Percentiles rank a stretch among this genome's conserved stretches.
Evolutionary conservation across 176 grass and related monocot species (phyloP).

Genomic region (Triticum turgidum): DNA sequence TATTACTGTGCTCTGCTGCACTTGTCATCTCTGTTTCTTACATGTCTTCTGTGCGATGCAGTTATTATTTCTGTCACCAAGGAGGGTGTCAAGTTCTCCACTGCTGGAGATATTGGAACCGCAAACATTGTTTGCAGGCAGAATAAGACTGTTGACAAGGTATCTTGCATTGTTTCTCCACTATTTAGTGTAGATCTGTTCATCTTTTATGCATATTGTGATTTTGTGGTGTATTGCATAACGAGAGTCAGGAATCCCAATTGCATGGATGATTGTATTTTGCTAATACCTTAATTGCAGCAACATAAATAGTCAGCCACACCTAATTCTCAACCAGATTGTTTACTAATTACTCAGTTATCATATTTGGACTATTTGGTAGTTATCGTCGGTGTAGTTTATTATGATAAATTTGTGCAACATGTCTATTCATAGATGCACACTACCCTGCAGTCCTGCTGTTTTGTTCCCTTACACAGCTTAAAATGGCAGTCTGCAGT

Average conservation of each 20-base stretch:
- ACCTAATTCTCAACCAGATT: neutral
- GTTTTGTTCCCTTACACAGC: no score
- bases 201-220: no score
- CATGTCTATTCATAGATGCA: no score
- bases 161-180: neutral
- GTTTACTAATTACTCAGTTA: neutral
- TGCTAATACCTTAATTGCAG: neutral
- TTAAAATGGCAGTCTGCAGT: no score
- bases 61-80: slow-evolving; percentile 95
- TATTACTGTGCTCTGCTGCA: neutral
- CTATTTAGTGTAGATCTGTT: neutral
- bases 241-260: neutral
- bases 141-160: slow-evolving; percentile 94
- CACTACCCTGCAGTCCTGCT: no score
- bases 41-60: neutral
- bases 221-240: neutral
- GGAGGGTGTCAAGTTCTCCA: slow-evolving; percentile 96
- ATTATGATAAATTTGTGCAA: no score
- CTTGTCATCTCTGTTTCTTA: neutral
- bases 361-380: no score
- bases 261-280: neutral
- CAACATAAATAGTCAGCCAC: neutral
- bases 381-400: no score
- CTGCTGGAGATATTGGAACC: slow-evolving; percentile 86
- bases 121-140: slow-evolving; percentile 96